Conservation (phyloP, 1,284 basidiomycete genomes). For the Puccinia hordei region DNA sequence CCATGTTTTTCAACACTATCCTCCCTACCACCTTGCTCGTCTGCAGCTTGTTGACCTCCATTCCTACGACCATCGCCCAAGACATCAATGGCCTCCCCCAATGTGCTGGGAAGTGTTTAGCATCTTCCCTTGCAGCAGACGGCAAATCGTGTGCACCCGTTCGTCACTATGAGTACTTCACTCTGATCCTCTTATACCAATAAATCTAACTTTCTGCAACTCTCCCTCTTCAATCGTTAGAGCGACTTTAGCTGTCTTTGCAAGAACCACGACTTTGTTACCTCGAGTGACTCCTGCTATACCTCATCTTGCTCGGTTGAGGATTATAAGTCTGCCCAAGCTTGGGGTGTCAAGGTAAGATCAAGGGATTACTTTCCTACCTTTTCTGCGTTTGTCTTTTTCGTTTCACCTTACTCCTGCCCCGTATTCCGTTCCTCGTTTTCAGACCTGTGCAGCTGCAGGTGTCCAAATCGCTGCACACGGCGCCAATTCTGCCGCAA, state of each 20-base stretch:
- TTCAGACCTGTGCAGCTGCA: conserved; percentile 11
- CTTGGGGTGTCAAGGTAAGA: conserved; percentile 20
- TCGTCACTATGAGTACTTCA: not conserved
- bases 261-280: conserved; percentile 5
- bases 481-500: not conserved
- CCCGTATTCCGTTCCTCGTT: too few species aligned
- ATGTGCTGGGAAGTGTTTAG: conserved; percentile 9
- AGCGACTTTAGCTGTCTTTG: conserved; percentile 43
- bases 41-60: conserved; percentile 3
- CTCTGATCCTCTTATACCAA: too few species aligned
- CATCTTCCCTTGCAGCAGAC: not conserved
- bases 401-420: too few species aligned
- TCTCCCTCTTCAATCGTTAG: not conserved
- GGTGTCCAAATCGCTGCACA: not conserved
- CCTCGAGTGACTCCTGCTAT: conserved; percentile 6
- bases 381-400: not conserved
- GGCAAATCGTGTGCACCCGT: conserved; percentile 13
- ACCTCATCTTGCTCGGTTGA: not conserved
- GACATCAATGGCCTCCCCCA: conserved; percentile 5
- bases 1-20: conserved; percentile 6
- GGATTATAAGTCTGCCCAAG: not conserved
- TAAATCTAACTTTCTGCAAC: not conserved
- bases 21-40: not conserved
- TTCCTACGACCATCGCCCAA: conserved; percentile 8
- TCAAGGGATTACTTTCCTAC: not conserved